Conservation (phyloP, 1,284 basidiomycete genomes). For the Coniferiporia sulphurascens region DNA sequence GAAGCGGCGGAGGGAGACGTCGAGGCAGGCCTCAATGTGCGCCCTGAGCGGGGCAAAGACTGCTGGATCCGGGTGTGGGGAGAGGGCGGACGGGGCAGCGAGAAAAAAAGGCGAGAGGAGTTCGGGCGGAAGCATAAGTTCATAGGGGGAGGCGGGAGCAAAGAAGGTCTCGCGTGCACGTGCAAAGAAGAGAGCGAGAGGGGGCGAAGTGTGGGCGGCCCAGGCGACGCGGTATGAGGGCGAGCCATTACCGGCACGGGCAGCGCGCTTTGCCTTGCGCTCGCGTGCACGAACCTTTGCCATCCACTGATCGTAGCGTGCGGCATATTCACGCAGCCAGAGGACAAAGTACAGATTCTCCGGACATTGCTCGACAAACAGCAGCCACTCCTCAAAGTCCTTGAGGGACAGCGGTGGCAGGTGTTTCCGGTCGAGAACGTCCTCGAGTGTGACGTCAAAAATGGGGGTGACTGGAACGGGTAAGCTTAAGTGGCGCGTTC, state of each 20-base stretch:
- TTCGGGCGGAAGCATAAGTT: constrained; percentile 63
- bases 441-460: constrained; percentile 57
- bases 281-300: constrained; percentile 7
- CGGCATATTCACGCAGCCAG: constrained; percentile 40
- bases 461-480: constrained; percentile 45
- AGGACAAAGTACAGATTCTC: constrained; percentile 75
- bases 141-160: constrained; percentile 60
- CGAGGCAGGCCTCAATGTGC: constrained; percentile 54
- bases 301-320: constrained; percentile 16
- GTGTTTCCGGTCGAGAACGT: constrained; percentile 65
- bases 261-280: background rate
- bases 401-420: constrained; percentile 70
- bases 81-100: constrained; percentile 5
- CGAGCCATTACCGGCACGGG: background rate
- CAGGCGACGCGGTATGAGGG: constrained; percentile 20
- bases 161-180: constrained; percentile 76
- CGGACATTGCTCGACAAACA: constrained; percentile 64
- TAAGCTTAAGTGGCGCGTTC: background rate
- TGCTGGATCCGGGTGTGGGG: constrained; percentile 56
- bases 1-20: constrained; percentile 61
- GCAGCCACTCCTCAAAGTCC: constrained; percentile 76
- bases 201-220: constrained; percentile 37
- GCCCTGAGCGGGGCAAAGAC: constrained; percentile 54
- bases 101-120: constrained; percentile 52
- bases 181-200: constrained; percentile 64